These are phyloP conservation scores for Microcyclospora pomicola DNA, from an alignment of 2,329 filamentous ascomycete species.

Conservation along the genomic window DNA sequence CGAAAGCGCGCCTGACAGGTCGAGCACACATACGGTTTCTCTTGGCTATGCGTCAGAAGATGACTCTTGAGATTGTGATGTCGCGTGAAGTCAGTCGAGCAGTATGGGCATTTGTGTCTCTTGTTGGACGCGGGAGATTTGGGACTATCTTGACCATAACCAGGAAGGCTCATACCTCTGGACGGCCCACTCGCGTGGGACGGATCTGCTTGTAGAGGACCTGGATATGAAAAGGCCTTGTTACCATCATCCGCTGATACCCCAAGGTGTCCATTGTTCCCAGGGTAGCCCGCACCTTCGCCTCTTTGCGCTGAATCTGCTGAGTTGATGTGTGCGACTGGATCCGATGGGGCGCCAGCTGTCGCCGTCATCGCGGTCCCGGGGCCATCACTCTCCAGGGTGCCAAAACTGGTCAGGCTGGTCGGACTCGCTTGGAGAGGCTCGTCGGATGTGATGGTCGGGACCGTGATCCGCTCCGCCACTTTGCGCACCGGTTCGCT, in stretches of 20 bases:
- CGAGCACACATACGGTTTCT: constrained; percentile 90
- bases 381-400: constrained; percentile 32
- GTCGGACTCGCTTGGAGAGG: constrained; percentile 39
- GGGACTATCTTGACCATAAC: constrained; percentile 42
- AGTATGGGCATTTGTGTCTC: constrained; percentile 94
- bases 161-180: constrained; percentile 45
- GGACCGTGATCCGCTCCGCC: constrained; percentile 36
- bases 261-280: constrained; percentile 10
- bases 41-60: constrained; percentile 91
- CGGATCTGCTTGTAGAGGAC: constrained; percentile 27
- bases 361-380: constrained; percentile 30
- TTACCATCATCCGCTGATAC: constrained; percentile 24
- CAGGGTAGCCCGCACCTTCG: constrained; percentile 22
- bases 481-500: constrained; percentile 36
- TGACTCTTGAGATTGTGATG: constrained; percentile 98
- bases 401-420: constrained; percentile 41
- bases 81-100: constrained; percentile 88
- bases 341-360: constrained; percentile 14
- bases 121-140: constrained; percentile 55
- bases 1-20: constrained; percentile 90
- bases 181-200: constrained; percentile 38
- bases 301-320: constrained; percentile 23
- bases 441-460: constrained; percentile 30
- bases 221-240: constrained; percentile 51
- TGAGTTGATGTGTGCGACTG: constrained; percentile 32